Evolutionary conservation across 1,284 basidiomycete species (phyloP), one percentile per base, ranked within the genome.

Genomic region (Ustilago loliicola): DNA sequence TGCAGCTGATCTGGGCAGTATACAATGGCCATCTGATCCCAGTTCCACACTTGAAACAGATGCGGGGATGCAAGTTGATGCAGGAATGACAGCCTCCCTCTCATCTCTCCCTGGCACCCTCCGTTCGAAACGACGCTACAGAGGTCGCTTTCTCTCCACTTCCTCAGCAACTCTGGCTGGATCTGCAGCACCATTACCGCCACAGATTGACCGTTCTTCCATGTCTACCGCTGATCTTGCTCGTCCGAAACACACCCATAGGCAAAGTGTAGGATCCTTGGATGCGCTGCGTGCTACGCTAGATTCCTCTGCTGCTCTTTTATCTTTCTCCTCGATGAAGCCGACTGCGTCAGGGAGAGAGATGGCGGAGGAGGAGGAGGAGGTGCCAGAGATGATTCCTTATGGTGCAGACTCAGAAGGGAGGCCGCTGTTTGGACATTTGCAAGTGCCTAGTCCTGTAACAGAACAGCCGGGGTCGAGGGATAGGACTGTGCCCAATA

Each of bases 371-470:
- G 11, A 23, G 23, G 21, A 25, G 5, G 21, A 53, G 21, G 21
- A 53, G 9, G 52, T 54, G 15, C 64, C 64, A 19, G 57, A 66
- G 15, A 66, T 66, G 64, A 60, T 61, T n/a, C 52, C 52, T 1
- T 60, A 60, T 27, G 64, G 64, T 19, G 21, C 8, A 23, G 23
- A 48, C 19, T 19, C n/a, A 45, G 8, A 7, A 10, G 21, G 32
- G 32, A 34, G 11, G 32, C 32, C 21, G 45, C 6, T 23, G 45
- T 45, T 45, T 21, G 40, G n/a, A 17, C 11, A 45, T 19, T 17
- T 48, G 45, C 11, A 21, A 29, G 25, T 50, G 48, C 25, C 48
- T 6, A 29, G 27, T 50, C 11, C 48, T 17, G 27, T 29, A 29
- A 27, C 25, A 29, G 48, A 50, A 40, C 34, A 36, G 21, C 7